These are phyloP conservation scores for Agapanthus africanus DNA, from an alignment of 106 monocot species.

Conservation along the genomic window DNA sequence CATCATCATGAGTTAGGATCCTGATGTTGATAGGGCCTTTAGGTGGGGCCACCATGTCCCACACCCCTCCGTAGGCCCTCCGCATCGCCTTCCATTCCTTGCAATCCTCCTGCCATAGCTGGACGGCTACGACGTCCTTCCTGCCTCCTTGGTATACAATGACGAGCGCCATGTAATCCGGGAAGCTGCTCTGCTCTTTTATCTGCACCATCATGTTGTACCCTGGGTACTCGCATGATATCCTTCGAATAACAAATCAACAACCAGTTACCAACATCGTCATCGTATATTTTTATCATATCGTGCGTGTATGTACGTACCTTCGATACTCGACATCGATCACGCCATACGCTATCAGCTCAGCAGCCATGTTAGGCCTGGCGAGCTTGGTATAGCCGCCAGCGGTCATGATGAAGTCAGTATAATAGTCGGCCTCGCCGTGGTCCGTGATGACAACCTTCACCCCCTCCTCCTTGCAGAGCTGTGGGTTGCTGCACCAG, in stretches of 20 bases:
- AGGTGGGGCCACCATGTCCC: slow-evolving; percentile 27
- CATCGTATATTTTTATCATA: too few relatives aligned
- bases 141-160: slow-evolving; percentile 27
- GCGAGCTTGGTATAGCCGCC: slow-evolving; percentile 21
- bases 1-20: background rate
- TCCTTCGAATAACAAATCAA: too few relatives aligned
- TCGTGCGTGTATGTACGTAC: too few relatives aligned
- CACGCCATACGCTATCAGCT: slow-evolving; percentile 20
- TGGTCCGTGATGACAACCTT: slow-evolving; percentile 27
- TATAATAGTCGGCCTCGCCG: slow-evolving; percentile 12
- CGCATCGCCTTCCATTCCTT: slow-evolving; percentile 24
- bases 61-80: slow-evolving; percentile 25
- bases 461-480: slow-evolving; percentile 18
- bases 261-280: too few relatives aligned
- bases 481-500: slow-evolving; percentile 14
- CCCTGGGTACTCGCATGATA: slow-evolving; percentile 29
- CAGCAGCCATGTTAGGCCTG: slow-evolving; percentile 1
- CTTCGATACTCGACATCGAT: slow-evolving; percentile 27
- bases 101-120: slow-evolving; percentile 25
- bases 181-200: slow-evolving; percentile 24
- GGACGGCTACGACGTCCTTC: slow-evolving; percentile 21
- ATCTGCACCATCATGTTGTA: slow-evolving; percentile 29
- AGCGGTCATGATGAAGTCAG: slow-evolving; percentile 33
- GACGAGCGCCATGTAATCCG: slow-evolving; percentile 22
- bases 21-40: slow-evolving; percentile 22